Evolutionary conservation across 2,329 filamentous ascomycete species (phyloP), one percentile per base, ranked within the genome.

Genomic region (Penicillium oxalicum): DNA sequence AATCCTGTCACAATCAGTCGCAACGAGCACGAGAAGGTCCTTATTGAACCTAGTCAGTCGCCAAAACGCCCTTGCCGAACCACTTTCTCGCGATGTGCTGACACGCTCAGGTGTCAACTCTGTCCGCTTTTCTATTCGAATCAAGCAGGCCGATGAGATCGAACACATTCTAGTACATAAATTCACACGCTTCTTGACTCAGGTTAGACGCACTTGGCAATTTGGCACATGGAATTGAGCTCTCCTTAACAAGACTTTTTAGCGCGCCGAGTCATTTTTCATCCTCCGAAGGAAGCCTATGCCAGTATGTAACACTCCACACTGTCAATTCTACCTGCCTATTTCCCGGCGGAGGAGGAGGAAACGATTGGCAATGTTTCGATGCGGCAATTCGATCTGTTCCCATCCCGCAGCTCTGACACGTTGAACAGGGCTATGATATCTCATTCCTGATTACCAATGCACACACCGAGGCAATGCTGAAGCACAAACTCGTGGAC

Each of bases 91-190:
- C 13, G 4, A 8, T n/a, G 8, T n/a, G 33, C 41, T 44, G 35
- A 44, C 12, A 9, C 24, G 27, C 24, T 24, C 27, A 44, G 41
- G 88, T 70, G 86, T 97, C 75, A 98, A 98, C 80, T 94, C 88
- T 60, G 87, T 98, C 60, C 86, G 93, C 61, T 87, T 98, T 65
- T 95, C 89, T 80, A 95, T 98, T 76, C 89, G 91, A 78, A 96
- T 98, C 73, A 98, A 98, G 77, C 93, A 98, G 77, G 93, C 93
- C 54, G 93, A 98, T 71, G 93, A 98, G 76, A 98, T 97, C 64
- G 93, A 98, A 73, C 83, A 94, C 47, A 48, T 98, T 57, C 77
- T 98, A 53, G 93, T 98, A 56, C 93, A 97, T 76, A 98, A 98
- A 74, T 97, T 98, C 66, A 95, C 91, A 36, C 81, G 93, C 48